Evolutionary conservation across 1,284 basidiomycete genomes (phyloP), one percentile per base, ranked within the genome.

Genomic region (Ustilago tritici): DNA sequence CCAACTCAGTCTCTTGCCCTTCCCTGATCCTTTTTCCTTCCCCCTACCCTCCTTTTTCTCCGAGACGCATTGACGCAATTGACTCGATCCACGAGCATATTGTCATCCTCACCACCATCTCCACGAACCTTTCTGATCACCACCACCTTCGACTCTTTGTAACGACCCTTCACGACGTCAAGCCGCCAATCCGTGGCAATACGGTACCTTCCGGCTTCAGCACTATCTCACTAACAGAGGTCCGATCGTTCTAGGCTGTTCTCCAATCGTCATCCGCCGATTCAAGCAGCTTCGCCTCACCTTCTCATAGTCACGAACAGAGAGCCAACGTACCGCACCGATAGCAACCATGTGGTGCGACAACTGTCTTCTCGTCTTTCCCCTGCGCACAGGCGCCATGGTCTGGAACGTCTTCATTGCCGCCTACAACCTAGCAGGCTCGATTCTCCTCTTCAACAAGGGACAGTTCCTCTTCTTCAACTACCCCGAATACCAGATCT

Each of bases 401-500:
- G 91, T 90, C 52, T 93, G 91, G 92, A 90, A 88, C 74, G 88
- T 90, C 68, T 79, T 91, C 78, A 90, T 93, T 75, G 88, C 89
- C 73, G 85, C 89, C 19, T 92, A 92, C 87, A 93, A 90, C 85
- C 85, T 92, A 57, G 91, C 88, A 53, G 92, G 92, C 41, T 90
- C 91, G 61, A 86, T 93, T 62, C 90, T 93, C 85, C 88, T 93
- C 61, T 88, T 93, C 78, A 87, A 89, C 60, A 88, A 88, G 70
- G 92, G 92, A 23, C 89, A 90, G 86, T 93, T 89, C 84, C 81
- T 92, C 58, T 93, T 90, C 88, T 93, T 93, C 87, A 80, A 88
- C 64, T 91, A 87, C 84, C 91, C 91, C 43, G 92, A 93, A 70
- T 76, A 62, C 58, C 89, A 91, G 86, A 91, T 93, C 79, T 93